A percentile compares a stretch with the other conserved stretches of the same genome.
Evolutionary conservation across 2,329 filamentous ascomycete species (phyloP).

Genomic region (Atkinsonella hypoxylon): DNA sequence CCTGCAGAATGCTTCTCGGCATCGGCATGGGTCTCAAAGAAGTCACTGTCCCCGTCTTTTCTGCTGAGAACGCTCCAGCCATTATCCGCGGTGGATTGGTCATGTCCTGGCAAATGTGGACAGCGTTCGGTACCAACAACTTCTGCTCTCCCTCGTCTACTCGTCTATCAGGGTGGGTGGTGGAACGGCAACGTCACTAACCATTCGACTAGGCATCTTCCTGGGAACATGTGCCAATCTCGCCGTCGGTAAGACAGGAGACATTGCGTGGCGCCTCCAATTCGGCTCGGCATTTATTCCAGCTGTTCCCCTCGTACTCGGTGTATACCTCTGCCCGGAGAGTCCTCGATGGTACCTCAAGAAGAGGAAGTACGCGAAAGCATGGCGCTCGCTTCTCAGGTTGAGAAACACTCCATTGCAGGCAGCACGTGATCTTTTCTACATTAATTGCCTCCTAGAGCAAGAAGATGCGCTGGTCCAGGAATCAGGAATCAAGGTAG

Average conservation of each 20-base stretch:
- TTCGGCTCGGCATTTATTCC: constrained; percentile 54
- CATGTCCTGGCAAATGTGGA: constrained; percentile 43
- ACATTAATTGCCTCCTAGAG: constrained; percentile 34
- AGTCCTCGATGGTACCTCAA: constrained; percentile 57
- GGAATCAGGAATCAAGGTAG: constrained; percentile 20
- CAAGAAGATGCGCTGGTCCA: constrained; percentile 18
- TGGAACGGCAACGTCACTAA: background rate
- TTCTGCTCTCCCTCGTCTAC: background rate
- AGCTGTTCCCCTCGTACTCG: constrained; percentile 45
- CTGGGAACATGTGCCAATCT: constrained; percentile 55
- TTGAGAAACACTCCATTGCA: constrained; percentile 48
- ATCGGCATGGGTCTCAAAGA: constrained; percentile 47
- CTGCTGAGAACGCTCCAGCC: constrained; percentile 39
- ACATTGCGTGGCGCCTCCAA: constrained; percentile 51
- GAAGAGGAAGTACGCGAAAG: constrained; percentile 40
- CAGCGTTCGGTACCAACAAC: constrained; percentile 2
- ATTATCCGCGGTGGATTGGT: constrained; percentile 41
- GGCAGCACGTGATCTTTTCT: constrained; percentile 51
- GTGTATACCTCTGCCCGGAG: constrained; percentile 50
- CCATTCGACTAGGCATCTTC: constrained; percentile 39
- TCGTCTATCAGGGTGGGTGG: too few relatives aligned
- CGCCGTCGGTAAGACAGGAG: constrained; percentile 46
- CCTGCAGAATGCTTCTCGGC: constrained; percentile 38
- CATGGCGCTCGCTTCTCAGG: constrained; percentile 42
- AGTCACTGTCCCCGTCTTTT: constrained; percentile 39